phyloP scores from a whole-genome alignment of 768 basidiomycete genomes.

The Xerocomellus amylosporus region DNA sequence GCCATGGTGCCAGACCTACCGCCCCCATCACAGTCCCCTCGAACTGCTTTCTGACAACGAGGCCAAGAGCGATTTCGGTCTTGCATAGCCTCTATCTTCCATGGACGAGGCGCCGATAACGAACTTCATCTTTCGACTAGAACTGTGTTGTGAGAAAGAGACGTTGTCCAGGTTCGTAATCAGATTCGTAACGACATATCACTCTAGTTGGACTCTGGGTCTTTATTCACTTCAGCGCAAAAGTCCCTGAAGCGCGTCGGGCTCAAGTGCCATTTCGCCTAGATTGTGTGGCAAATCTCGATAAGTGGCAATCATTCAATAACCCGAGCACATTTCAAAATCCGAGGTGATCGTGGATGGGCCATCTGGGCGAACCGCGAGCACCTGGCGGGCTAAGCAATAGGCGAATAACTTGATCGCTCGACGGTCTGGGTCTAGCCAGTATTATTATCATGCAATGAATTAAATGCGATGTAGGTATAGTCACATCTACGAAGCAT shows the following conservation, averaged over 20 bases:
- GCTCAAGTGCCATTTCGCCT: neutral
- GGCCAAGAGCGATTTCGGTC: neutral
- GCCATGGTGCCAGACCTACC: neutral
- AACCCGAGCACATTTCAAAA: constrained; percentile 12
- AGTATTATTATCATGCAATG: constrained; percentile 22
- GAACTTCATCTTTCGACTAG: constrained; percentile 1
- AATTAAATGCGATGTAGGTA: constrained; percentile 31
- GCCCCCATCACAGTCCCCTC: neutral
- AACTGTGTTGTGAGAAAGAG: constrained; percentile 15
- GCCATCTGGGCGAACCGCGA: neutral
- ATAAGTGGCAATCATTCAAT: constrained; percentile 20
- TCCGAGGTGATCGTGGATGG: constrained; percentile 31
- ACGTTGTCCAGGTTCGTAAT: neutral
- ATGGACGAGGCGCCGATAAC: neutral
- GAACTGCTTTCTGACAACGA: neutral
- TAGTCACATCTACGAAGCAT: constrained; percentile 16
- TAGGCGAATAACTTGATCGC: neutral
- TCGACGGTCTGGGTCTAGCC: neutral
- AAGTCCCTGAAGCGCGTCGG: neutral
- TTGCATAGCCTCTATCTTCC: constrained; percentile 5
- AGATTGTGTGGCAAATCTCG: constrained; percentile 9
- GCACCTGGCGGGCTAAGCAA: neutral
- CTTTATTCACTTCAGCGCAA: constrained; percentile 2
- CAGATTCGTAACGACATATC: neutral
- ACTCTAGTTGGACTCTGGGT: neutral